Evolutionary conservation across 768 basidiomycete genomes (phyloP).

Genomic region (Lentinula sp.): DNA sequence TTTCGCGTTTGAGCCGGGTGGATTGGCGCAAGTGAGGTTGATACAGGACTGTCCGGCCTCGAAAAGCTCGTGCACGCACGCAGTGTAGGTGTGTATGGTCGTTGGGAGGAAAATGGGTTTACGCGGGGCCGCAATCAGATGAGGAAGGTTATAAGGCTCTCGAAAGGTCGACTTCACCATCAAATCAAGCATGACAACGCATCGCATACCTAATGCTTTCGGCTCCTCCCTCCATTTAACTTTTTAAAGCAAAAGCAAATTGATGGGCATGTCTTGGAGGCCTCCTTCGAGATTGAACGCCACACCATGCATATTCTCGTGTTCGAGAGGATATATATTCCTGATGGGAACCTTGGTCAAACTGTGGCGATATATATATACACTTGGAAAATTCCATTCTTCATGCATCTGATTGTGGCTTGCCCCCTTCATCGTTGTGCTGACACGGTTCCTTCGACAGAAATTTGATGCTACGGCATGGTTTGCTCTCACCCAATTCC

Average conservation of each 20-base stretch:
- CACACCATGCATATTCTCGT: background rate
- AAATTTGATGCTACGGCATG: slow-evolving; percentile 60
- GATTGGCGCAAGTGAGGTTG: background rate
- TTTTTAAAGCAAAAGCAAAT: background rate
- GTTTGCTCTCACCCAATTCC: slow-evolving; percentile 60
- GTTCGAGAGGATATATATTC: background rate
- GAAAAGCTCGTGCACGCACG: background rate
- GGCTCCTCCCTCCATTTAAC: background rate
- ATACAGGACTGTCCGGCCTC: background rate
- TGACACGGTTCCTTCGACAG: slow-evolving; percentile 23
- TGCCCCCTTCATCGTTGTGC: background rate
- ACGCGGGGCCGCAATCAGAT: background rate
- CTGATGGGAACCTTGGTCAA: background rate
- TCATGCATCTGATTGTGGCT: background rate
- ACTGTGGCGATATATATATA: background rate
- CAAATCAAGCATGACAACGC: background rate
- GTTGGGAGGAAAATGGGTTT: background rate
- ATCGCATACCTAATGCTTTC: background rate
- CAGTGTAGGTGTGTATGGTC: background rate
- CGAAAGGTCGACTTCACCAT: background rate
- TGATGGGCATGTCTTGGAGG: background rate
- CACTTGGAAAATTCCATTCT: background rate
- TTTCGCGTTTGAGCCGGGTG: background rate
- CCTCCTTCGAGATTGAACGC: background rate
- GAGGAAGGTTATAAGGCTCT: background rate